phyloP scores from a whole-genome alignment of 495 filamentous ascomycete species.

The Tetracladium setigerum region DNA sequence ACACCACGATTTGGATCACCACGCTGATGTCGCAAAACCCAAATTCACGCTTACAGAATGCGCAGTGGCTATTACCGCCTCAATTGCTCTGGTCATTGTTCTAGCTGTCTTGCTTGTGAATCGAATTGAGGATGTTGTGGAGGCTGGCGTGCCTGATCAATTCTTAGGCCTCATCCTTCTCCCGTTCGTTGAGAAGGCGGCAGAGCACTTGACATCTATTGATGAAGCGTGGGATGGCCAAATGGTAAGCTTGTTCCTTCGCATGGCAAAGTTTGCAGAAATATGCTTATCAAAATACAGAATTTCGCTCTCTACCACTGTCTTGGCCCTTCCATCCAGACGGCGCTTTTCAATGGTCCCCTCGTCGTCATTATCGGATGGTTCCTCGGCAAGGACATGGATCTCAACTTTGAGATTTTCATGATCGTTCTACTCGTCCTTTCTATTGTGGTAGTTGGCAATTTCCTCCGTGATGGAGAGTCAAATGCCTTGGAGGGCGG shows the following conservation, averaged over 20 bases:
- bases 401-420: conserved; percentile 79
- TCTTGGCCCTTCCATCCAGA: conserved; percentile 78
- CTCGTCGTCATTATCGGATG: conserved; percentile 77
- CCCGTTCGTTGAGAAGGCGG: conserved; percentile 82
- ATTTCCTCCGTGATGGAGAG: conserved; percentile 69
- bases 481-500: conserved; percentile 70
- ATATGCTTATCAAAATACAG: too few relatives aligned
- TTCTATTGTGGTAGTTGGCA: conserved; percentile 74
- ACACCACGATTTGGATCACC: conserved; percentile 56
- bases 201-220: conserved; percentile 79
- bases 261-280: too few relatives aligned
- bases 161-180: conserved; percentile 71
- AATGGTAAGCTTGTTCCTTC: conserved; percentile 29
- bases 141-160: conserved; percentile 57
- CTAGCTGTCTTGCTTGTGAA: conserved; percentile 74
- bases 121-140: conserved; percentile 62
- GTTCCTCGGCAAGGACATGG: conserved; percentile 61
- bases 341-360: conserved; percentile 77
- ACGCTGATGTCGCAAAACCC: conserved; percentile 49
- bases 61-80: conserved; percentile 52
- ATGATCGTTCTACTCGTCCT: conserved; percentile 77
- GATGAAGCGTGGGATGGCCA: conserved; percentile 82
- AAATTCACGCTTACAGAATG: conserved; percentile 75
- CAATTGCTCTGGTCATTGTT: conserved; percentile 67
- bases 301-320: conserved; percentile 87